Base-by-base conservation (phyloP, 2,329 filamentous ascomycete species). In the Fusarium sp. region DNA sequence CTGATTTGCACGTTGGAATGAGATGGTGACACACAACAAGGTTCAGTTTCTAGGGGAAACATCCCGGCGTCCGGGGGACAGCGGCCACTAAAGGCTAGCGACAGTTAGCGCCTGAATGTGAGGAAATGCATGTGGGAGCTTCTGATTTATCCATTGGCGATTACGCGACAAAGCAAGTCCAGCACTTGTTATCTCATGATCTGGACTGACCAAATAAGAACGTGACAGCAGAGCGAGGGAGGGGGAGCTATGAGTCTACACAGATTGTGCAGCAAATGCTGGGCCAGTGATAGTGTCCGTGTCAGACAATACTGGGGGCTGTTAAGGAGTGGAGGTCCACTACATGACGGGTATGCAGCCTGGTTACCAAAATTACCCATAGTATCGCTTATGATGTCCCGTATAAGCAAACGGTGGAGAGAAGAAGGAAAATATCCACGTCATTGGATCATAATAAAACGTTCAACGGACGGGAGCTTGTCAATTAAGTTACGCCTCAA, bases 1-100 rank as follows among this genome's bases (percentile, higher is more conserved):
- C 66, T 69, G 67, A 69, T 69, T 67, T 64, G 67, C 38, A 42
- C 40, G 40, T 65, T 64, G 58, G 30, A 37, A 44, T 58, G 58
- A 30, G 23, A 38, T 33, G 19, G 56, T 53, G 40, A 23, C 50
- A 28, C 50, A 64, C 40, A 64, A 61, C 71, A 62, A 62, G 65
- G 71, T 71, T 67, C 60, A 58, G 33, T 54, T 56, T 43, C 47
- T 50, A 72, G 66, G 70, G 65, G 60, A 60, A 56, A 42, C 33
- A 30, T 50, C 43, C 71, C 66, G 62, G 70, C 40, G 52, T 71
- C 61, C 68, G 61, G 71, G 70, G 69, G 23, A 19, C 46, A 47
- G 38, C 61, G 71, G 71, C 71, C 71, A 71, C 71, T 73, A 74
- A 67, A 71, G n/a, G 21, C 47, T 71, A 73, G 70, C 60, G 66